Conservation (phyloP, 768 basidiomycete species). For the Rhizopogon sp. region DNA sequence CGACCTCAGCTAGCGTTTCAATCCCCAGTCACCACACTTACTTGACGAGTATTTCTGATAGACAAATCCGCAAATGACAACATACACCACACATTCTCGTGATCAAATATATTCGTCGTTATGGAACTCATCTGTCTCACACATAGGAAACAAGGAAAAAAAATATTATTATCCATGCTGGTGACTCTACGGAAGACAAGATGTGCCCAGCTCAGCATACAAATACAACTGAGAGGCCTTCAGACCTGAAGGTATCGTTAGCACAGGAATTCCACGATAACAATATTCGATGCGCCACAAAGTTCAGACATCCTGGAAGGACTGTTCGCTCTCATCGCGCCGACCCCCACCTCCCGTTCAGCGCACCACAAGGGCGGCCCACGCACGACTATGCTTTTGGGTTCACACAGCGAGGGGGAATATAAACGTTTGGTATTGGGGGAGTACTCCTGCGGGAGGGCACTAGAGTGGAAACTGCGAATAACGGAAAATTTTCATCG, state of each 20-base stretch:
- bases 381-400: conserved; percentile 58
- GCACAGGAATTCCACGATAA: conserved; percentile 1
- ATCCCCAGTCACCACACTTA: too few relatives aligned
- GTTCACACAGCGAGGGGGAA: conserved; percentile 70
- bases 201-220: conserved; percentile 39
- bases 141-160: not conserved
- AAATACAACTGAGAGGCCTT: not conserved
- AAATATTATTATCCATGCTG: not conserved
- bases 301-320: conserved; percentile 90
- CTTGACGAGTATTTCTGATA: too few relatives aligned
- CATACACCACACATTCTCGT: too few relatives aligned
- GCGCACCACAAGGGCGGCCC: conserved; percentile 67
- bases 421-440: conserved; percentile 64
- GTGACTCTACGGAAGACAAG: not conserved
- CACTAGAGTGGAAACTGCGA: conserved; percentile 86
- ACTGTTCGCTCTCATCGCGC: conserved; percentile 59
- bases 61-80: too few relatives aligned
- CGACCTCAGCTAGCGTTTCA: too few relatives aligned
- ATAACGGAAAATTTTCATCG: conserved; percentile 65
- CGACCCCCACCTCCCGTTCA: conserved; percentile 71
- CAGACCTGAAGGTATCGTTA: conserved; percentile 3
- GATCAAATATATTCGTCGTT: too few relatives aligned
- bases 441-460: conserved; percentile 69
- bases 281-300: conserved; percentile 23
- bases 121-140: too few relatives aligned